Conservation (phyloP, 768 basidiomycete species). For the Lactarius deliciosus region DNA sequence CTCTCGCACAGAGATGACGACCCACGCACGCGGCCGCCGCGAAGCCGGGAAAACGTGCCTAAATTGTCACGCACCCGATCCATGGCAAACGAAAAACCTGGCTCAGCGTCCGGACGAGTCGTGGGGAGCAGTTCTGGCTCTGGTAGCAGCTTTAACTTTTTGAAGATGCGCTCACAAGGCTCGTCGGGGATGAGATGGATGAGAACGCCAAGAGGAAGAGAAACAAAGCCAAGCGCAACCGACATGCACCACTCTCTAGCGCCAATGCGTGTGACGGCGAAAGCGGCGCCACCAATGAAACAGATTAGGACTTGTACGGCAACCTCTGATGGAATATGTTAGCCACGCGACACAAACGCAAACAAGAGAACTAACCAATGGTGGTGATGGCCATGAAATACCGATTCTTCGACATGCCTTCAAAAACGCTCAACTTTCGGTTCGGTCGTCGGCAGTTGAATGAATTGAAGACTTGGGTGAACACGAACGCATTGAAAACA, state of each 20-base stretch:
- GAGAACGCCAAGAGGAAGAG: constrained; percentile 83
- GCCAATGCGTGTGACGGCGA: constrained; percentile 76
- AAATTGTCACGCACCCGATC: constrained; percentile 84
- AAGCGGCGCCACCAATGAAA: constrained; percentile 87
- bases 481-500: constrained; percentile 98
- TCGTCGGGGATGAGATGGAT: constrained; percentile 79
- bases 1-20: constrained; percentile 85
- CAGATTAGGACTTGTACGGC: constrained; percentile 87
- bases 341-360: constrained; percentile 8
- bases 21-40: constrained; percentile 80
- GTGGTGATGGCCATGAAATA: constrained; percentile 85
- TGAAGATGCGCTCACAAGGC: constrained; percentile 67
- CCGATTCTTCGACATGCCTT: constrained; percentile 72
- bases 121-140: constrained; percentile 67
- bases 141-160: constrained; percentile 58
- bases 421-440: constrained; percentile 82
- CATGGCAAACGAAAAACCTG: constrained; percentile 77
- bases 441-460: constrained; percentile 89
- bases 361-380: constrained; percentile 58
- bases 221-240: constrained; percentile 79
- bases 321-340: constrained; percentile 58
- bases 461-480: constrained; percentile 96
- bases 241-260: constrained; percentile 94
- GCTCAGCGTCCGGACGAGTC: constrained; percentile 52
- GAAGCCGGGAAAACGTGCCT: constrained; percentile 26